A percentile compares a stretch with the other conserved stretches of the same genome.
These are phyloP conservation scores for Xylaria acuta DNA, from an alignment of 495 filamentous ascomycete species.

Conservation along the genomic window DNA sequence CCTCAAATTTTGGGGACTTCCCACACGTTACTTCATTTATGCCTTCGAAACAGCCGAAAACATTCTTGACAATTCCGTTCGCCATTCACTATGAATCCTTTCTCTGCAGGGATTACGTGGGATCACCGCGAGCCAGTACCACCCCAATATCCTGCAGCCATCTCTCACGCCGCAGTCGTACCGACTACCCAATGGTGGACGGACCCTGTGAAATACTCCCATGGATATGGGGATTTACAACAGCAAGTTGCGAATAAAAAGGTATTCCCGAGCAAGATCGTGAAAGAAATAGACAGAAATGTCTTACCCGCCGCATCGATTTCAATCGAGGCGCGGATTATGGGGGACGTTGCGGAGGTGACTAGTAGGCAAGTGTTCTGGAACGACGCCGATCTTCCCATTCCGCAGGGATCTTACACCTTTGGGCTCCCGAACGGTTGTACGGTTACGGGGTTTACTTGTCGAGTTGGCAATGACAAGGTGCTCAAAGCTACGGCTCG, in stretches of 20 bases:
- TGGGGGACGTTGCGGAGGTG: conserved; percentile 50
- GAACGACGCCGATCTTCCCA: conserved; percentile 45
- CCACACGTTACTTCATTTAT: background rate
- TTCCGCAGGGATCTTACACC: conserved; percentile 56
- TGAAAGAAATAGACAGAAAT: conserved; percentile 3
- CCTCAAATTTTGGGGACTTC: background rate
- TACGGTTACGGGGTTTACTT: conserved; percentile 59
- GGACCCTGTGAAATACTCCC: background rate
- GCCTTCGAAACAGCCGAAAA: background rate
- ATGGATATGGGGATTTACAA: background rate
- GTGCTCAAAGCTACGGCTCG: conserved; percentile 56
- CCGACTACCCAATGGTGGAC: background rate
- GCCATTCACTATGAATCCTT: background rate
- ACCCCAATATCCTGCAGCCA: background rate
- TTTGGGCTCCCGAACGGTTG: conserved; percentile 64
- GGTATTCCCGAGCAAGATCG: background rate
- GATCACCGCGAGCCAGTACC: conserved; percentile 21
- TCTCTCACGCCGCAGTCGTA: background rate
- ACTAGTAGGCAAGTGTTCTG: conserved; percentile 58
- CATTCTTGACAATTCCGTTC: background rate
- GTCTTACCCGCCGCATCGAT: conserved; percentile 53
- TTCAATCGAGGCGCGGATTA: conserved; percentile 50
- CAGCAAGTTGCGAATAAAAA: background rate
- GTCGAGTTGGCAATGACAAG: conserved; percentile 41
- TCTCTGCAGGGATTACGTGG: conserved; percentile 13